Base-by-base conservation (phyloP, 768 basidiomycete genomes). In the Gloeopeniophorella convolvens region DNA sequence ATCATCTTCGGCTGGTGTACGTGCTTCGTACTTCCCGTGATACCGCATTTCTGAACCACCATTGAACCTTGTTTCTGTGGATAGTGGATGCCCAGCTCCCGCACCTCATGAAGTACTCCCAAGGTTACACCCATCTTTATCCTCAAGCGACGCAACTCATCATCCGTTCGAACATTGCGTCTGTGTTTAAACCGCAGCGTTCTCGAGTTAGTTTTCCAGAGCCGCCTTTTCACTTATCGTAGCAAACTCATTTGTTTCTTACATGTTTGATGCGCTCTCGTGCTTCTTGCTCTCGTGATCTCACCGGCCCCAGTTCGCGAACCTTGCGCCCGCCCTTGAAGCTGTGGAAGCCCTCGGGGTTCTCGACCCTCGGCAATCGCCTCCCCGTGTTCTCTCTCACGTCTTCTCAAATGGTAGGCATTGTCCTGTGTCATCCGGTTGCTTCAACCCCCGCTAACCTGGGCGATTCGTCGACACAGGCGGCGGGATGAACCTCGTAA, bases 1-100 rank as follows among this genome's bases (percentile, higher is more conserved):
- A 16, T 60, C 26, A 48, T 58, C 10, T 56, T 55, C 24, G 59
- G 51, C 10, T 60, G 59, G 59, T 43, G 59, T 60, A 47, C 28
- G 59, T 58, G 15, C 10, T 18, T 5, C 10, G 9, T 24, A 2
- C 13, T 26, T 21, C 26, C 21, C 7, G 4, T 31, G 33, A 16
- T 11, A 1, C 23, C 16, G n/a, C 23, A 15, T n/a, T 31, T 16
- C 18, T 13, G 6, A 4, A 9, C 8, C 12, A 32, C 50, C 36
- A 13, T 37, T 16, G 13, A 11, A 40, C 8, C 32, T 45, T 20
- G 18, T 8, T 30, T 26, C 20, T 33, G 28, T 20, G 20, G 2
- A 28, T 36, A 60, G 57, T 58, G 45, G 48, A 44, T 7, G 59
- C 57, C 8, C 47, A 52, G 27, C 26, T 41, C 21, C 34, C 36